Base-by-base conservation (phyloP, 2,329 filamentous ascomycete genomes). In the Sporothrix schenckii region DNA sequence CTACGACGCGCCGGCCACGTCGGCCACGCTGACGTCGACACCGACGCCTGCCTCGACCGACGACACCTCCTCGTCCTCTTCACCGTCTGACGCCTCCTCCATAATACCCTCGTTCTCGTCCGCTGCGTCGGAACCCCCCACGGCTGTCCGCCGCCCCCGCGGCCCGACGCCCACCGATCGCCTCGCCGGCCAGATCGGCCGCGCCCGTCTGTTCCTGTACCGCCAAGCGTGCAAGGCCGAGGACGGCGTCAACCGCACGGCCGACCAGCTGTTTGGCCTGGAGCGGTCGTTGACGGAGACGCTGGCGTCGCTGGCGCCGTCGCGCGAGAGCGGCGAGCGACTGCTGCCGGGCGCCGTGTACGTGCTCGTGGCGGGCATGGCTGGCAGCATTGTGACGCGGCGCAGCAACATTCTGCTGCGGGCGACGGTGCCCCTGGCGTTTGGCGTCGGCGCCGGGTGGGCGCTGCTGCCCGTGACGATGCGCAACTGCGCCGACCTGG, bases 311-410 rank as follows among this genome's bases (percentile, higher is more conserved):
- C 87, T 99, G 52, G 95, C 94, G 24, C 95, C 95, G 41, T 85
- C 93, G 50, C 90, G 90, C 77, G 91, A 94, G 81, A 92, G 89
- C 72, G 92, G 92, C 79, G 95, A 99, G 85, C 89, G 89, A 78
- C 86, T 99, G 70, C 89, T 98, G 81, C 95, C 95, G 47, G 94
- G 94, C 34, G 85, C 89, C 72, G 88, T 98, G 75, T 98, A 98
- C 82, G 93, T 98, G 61, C 87, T 97, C 41, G 94, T 99, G 63
- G 91, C 94, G 54, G 90, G 92, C 76, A 97, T 99, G 94, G 92
- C 95, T 49, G 95, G 94, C 75, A 93, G 89, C 80, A 98, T 99
- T 79, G 84, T 97, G 69, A 89, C 92, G 69, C 89, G 94, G 73
- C 96, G 97, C 84, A 89, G 94, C 76, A 94, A 91, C 80, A 86